phyloP scores from a whole-genome alignment of 2,329 filamentous ascomycete genomes.

The Verticillium isaacii region DNA sequence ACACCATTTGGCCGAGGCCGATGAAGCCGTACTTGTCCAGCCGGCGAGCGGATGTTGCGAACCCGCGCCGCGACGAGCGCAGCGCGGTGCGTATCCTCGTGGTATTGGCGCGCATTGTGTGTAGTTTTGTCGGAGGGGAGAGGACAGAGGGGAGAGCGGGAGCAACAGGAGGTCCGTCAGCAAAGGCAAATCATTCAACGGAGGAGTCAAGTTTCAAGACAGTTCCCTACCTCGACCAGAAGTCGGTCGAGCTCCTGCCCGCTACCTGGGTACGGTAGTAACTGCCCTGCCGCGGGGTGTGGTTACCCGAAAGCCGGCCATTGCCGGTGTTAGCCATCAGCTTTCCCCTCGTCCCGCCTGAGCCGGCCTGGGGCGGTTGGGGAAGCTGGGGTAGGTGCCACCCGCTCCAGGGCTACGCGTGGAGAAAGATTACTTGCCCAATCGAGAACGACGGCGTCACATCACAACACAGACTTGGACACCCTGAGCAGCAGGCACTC shows the following conservation, averaged over 20 bases:
- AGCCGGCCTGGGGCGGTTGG: background rate
- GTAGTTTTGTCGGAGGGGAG: no score
- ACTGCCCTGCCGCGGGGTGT: slow-evolving; percentile 3
- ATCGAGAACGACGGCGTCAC: background rate
- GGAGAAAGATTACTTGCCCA: background rate
- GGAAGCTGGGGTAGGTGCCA: background rate
- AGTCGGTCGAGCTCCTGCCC: background rate
- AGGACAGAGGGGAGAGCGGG: background rate
- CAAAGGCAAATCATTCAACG: background rate
- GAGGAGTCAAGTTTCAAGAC: slow-evolving; percentile 4
- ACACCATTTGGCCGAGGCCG: slow-evolving; percentile 57
- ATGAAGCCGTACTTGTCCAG: slow-evolving; percentile 55
- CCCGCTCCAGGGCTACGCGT: background rate
- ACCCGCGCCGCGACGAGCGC: slow-evolving; percentile 38
- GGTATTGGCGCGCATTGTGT: background rate
- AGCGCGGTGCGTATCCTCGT: slow-evolving; percentile 17
- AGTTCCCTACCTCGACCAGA: background rate
- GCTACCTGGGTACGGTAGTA: no score
- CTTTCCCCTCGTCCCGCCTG: background rate
- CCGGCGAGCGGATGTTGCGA: slow-evolving; percentile 41
- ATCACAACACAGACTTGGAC: background rate
- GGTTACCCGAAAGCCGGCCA: slow-evolving; percentile 26
- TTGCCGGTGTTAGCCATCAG: slow-evolving; percentile 24
- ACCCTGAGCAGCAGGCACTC: no score
- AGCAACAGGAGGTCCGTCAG: background rate